phyloP scores from a whole-genome alignment of 2,329 filamentous ascomycete genomes.

The Aureobasidium sp. region DNA sequence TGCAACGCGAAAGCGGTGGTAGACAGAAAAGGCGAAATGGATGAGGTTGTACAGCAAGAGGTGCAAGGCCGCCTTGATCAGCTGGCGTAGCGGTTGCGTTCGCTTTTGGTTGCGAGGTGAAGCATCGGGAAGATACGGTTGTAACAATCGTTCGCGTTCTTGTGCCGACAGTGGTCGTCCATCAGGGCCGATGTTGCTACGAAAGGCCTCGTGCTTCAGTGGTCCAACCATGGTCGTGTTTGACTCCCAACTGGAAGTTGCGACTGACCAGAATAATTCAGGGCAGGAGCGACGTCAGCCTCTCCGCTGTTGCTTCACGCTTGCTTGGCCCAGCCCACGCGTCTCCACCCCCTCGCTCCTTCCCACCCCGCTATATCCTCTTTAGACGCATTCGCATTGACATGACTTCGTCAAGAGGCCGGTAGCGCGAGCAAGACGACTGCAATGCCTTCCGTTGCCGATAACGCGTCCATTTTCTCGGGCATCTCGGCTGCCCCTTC shows the following conservation, averaged over 20 bases:
- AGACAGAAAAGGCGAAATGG: constrained; percentile 80
- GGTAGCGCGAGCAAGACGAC: background rate
- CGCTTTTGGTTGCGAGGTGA: background rate
- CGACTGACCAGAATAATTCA: background rate
- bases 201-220: constrained; percentile 25
- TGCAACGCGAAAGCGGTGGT: constrained; percentile 71
- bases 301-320: background rate
- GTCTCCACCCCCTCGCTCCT: constrained; percentile 3
- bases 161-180: constrained; percentile 24
- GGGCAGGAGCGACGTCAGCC: constrained; percentile 12
- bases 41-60: constrained; percentile 61
- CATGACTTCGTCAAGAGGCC: background rate
- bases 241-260: background rate
- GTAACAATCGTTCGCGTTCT: constrained; percentile 28
- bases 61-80: constrained; percentile 55
- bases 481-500: constrained; percentile 24
- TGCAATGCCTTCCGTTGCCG: constrained; percentile 33
- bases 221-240: constrained; percentile 24
- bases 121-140: constrained; percentile 28
- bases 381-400: background rate
- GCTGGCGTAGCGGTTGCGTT: constrained; percentile 16
- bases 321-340: constrained; percentile 8
- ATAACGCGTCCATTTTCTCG: constrained; percentile 38
- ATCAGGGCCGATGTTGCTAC: constrained; percentile 22
- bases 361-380: background rate